A percentile compares a stretch with the other conserved stretches of the same genome.
phyloP scores from a whole-genome alignment of 2,329 filamentous ascomycete species.

The Orbilia blumenaviensis region DNA sequence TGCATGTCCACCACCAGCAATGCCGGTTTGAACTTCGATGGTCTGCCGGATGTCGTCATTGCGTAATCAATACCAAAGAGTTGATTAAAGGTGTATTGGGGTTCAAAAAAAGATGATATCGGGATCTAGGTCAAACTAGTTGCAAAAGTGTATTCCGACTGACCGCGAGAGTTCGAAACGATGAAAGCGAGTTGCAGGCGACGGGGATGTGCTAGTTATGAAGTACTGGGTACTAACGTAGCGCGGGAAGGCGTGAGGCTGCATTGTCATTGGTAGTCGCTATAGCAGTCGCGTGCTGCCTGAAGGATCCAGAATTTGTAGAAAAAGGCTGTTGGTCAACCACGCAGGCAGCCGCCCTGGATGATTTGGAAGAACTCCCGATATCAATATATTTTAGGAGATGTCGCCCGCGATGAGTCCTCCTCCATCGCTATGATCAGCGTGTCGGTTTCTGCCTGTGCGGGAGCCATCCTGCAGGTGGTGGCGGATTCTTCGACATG shows the following conservation, averaged over 20 bases:
- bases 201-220: constrained; percentile 20
- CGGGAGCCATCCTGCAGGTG: constrained; percentile 22
- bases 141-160: constrained; percentile 8
- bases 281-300: constrained; percentile 21
- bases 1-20: constrained; percentile 85
- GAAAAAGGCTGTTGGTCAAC: not conserved
- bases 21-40: constrained; percentile 65
- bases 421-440: not conserved
- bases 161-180: not conserved
- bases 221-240: too few species aligned
- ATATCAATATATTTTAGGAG: not conserved
- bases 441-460: constrained; percentile 20
- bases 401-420: constrained; percentile 16
- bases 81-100: not conserved
- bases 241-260: constrained; percentile 17
- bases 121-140: not conserved
- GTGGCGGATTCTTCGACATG: constrained; percentile 19
- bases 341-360: constrained; percentile 10
- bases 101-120: not conserved
- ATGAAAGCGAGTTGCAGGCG: not conserved
- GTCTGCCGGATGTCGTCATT: constrained; percentile 41
- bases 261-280: not conserved
- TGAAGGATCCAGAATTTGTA: constrained; percentile 36
- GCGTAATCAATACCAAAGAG: not conserved
- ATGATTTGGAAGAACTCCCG: constrained; percentile 19